These are phyloP conservation scores for Erysimum cheiranthoides DNA, from an alignment of 345 rosid genomes.

Conservation along the genomic window DNA sequence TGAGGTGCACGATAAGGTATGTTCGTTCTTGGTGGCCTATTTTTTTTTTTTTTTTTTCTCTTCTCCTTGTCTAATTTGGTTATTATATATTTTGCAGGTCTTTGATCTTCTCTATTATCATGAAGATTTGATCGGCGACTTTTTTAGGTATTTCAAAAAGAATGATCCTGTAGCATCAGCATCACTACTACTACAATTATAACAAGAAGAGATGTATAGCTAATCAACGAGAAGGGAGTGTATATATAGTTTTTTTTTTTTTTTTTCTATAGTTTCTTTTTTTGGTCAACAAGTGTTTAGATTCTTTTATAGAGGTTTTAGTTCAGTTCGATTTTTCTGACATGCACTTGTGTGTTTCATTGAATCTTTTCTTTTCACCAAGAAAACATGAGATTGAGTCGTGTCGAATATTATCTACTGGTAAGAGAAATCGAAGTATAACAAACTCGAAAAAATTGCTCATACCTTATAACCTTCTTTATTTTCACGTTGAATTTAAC, in stretches of 20 bases:
- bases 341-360: background rate
- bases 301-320: background rate
- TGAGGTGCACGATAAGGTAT: background rate
- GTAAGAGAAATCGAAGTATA: background rate
- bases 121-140: slow-evolving; percentile 29
- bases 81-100: slow-evolving; percentile 12
- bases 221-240: slow-evolving; percentile 1
- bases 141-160: background rate
- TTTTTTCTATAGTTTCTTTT: too few species aligned
- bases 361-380: background rate
- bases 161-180: background rate
- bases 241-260: slow-evolving; percentile 7
- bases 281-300: too few species aligned
- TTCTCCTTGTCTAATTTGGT: slow-evolving; percentile 1
- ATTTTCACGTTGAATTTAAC: background rate
- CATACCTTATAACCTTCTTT: background rate
- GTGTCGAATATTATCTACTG: background rate
- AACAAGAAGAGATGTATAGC: background rate
- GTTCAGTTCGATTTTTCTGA: background rate
- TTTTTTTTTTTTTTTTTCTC: background rate
- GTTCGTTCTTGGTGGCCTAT: background rate
- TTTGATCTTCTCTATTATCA: slow-evolving; percentile 29
- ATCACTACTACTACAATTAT: background rate
- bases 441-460: background rate
- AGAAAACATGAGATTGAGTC: background rate